phyloP scores from a whole-genome alignment of 2,329 filamentous ascomycete genomes.

The Corniculantispora saksenae region DNA sequence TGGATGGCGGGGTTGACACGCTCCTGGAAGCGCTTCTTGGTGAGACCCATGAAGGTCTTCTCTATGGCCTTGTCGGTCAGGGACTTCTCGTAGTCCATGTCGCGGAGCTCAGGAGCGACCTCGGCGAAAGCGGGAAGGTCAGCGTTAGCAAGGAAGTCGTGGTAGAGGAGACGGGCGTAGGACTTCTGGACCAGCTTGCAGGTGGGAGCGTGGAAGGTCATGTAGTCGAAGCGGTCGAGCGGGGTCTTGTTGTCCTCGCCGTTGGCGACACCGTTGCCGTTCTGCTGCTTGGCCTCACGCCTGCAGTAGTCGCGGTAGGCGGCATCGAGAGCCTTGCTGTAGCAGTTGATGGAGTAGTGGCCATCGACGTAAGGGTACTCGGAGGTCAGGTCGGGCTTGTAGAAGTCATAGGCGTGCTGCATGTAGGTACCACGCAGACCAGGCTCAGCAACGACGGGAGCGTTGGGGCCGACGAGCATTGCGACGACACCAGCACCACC shows the following conservation, averaged over 20 bases:
- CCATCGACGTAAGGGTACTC: conserved; percentile 86
- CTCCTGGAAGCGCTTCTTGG: conserved; percentile 82
- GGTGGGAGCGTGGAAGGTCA: conserved; percentile 80
- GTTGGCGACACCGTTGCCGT: conserved; percentile 53
- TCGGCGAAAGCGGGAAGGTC: conserved; percentile 69
- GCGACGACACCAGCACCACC: conserved; percentile 79
- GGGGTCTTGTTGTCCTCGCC: conserved; percentile 55
- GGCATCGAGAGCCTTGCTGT: conserved; percentile 76
- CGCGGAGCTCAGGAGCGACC: conserved; percentile 73
- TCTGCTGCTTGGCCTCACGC: conserved; percentile 61
- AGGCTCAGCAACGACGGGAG: conserved; percentile 74
- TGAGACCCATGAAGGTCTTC: conserved; percentile 82
- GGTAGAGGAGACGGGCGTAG: conserved; percentile 80
- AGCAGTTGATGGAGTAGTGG: conserved; percentile 80
- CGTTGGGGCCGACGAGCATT: conserved; percentile 76
- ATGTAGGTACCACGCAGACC: conserved; percentile 80
- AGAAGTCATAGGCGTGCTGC: conserved; percentile 85
- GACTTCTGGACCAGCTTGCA: conserved; percentile 89
- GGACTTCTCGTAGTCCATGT: conserved; percentile 78
- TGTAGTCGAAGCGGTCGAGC: conserved; percentile 80
- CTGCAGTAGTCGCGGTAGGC: conserved; percentile 80
- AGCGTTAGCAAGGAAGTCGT: conserved; percentile 76
- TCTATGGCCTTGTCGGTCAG: conserved; percentile 79
- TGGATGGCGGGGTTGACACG: conserved; percentile 73
- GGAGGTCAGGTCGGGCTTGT: conserved; percentile 85